phyloP scores from a whole-genome alignment of 129 eudicot genomes.

The Artemisia annua region DNA sequence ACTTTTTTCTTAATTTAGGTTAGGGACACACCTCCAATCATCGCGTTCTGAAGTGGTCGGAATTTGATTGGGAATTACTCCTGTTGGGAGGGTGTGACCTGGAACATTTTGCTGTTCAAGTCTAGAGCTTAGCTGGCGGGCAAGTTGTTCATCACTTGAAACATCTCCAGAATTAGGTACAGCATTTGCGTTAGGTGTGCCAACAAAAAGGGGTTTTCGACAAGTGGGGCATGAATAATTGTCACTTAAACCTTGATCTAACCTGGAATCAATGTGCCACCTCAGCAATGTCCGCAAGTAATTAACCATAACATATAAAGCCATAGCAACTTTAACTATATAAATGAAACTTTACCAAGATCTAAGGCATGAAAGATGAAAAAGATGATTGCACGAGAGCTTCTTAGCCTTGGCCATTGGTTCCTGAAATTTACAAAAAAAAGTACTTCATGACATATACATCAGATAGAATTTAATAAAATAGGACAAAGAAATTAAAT shows the following conservation, averaged over 20 bases:
- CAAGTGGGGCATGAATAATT: conserved; percentile 93
- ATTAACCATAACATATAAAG: neutral
- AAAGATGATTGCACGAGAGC: conserved; percentile 91
- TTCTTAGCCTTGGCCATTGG: conserved; percentile 98
- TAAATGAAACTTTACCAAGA: conserved; percentile 59
- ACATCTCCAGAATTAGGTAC: conserved; percentile 46
- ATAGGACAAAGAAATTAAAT: neutral
- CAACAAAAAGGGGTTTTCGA: conserved; percentile 88
- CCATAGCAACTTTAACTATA: conserved; percentile 3
- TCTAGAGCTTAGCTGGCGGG: conserved; percentile 76
- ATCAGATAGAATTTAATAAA: neutral
- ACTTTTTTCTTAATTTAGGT: neutral
- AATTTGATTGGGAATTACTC: conserved; percentile 50
- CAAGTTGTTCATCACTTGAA: conserved; percentile 87
- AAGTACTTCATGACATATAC: conserved; percentile 14
- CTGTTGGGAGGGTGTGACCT: conserved; percentile 50
- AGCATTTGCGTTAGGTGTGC: conserved; percentile 50
- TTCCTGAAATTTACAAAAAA: conserved; percentile 49
- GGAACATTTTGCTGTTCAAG: conserved; percentile 59
- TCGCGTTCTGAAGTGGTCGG: conserved; percentile 55
- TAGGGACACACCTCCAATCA: conserved; percentile 68
- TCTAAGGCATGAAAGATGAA: conserved; percentile 92
- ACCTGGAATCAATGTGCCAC: conserved; percentile 49
- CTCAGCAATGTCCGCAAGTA: conserved; percentile 18
- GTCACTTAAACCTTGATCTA: conserved; percentile 84